These are phyloP conservation scores for Xylaria acuta DNA, from an alignment of 495 filamentous ascomycete genomes.

Conservation along the genomic window DNA sequence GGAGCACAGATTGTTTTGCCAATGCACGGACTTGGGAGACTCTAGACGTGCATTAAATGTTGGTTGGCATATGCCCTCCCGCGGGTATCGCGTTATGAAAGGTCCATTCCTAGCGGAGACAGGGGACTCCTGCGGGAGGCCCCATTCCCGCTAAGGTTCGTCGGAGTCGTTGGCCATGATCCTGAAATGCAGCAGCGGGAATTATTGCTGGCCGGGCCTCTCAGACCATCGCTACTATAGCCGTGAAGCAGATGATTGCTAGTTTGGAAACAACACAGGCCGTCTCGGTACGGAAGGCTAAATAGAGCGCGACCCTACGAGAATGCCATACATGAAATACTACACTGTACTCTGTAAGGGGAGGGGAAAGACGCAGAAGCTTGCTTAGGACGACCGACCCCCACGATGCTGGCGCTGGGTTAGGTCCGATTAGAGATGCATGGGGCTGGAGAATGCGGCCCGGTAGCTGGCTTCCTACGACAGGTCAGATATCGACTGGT, in stretches of 20 bases:
- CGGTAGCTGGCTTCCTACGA: slow-evolving; percentile 12
- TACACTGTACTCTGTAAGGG: neutral
- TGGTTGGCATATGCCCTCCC: neutral
- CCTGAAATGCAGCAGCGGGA: slow-evolving; percentile 11
- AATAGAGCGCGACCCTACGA: slow-evolving; percentile 12
- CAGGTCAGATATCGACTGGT: neutral
- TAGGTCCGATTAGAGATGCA: slow-evolving; percentile 32
- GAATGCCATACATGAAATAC: slow-evolving; percentile 2
- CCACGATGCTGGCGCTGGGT: slow-evolving; percentile 26
- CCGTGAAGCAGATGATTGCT: neutral
- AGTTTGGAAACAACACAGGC: neutral
- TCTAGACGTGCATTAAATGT: neutral
- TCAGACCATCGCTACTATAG: neutral
- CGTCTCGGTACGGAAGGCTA: slow-evolving; percentile 23
- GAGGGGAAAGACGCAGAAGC: neutral
- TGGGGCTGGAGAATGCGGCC: slow-evolving; percentile 21
- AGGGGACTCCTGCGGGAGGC: slow-evolving; percentile 11
- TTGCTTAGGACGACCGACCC: neutral
- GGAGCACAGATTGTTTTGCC: neutral
- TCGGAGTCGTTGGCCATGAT: slow-evolving; percentile 1
- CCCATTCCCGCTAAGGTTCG: slow-evolving; percentile 13
- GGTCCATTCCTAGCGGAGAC: slow-evolving; percentile 16
- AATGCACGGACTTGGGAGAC: neutral
- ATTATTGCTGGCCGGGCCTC: slow-evolving; percentile 4
- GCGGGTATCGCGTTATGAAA: slow-evolving; percentile 10